Evolutionary conservation across 768 basidiomycete genomes (phyloP).

Genomic region (Collybiopsis confluens): DNA sequence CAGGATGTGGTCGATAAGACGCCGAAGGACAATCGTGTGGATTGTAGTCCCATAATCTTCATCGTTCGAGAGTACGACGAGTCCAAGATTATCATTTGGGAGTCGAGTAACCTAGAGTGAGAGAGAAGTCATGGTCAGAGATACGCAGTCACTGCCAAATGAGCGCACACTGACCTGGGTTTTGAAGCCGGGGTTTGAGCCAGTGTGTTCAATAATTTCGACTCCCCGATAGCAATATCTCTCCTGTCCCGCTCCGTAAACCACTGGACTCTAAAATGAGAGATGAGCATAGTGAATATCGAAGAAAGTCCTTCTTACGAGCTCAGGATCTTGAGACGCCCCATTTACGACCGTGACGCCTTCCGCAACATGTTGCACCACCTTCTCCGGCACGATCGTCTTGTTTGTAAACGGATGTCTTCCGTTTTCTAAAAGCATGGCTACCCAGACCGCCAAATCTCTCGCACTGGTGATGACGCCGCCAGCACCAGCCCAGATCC

Average conservation of each 20-base stretch:
- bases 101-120: slow-evolving; percentile 27
- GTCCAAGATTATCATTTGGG: slow-evolving; percentile 33
- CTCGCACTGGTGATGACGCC: slow-evolving; percentile 35
- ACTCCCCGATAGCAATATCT: slow-evolving; percentile 35
- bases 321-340: slow-evolving; percentile 32
- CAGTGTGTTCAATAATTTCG: slow-evolving; percentile 41
- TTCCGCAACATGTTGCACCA: slow-evolving; percentile 32
- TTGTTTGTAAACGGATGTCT: slow-evolving; percentile 33
- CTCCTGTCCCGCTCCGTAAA: slow-evolving; percentile 38
- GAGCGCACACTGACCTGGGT: slow-evolving; percentile 12
- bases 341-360: slow-evolving; percentile 30
- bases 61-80: slow-evolving; percentile 38
- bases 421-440: slow-evolving; percentile 36
- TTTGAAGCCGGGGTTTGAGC: slow-evolving; percentile 34
- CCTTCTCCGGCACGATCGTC: slow-evolving; percentile 29
- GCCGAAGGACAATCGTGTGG: slow-evolving; percentile 32
- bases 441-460: slow-evolving; percentile 35
- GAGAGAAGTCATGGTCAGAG: not conserved
- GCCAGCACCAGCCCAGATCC: slow-evolving; percentile 37
- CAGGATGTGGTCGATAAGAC: slow-evolving; percentile 33
- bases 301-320: slow-evolving; percentile 18
- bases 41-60: slow-evolving; percentile 26
- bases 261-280: slow-evolving; percentile 27
- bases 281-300: not conserved
- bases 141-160: not conserved